Percentiles rank a stretch among this genome's conserved stretches.
Conservation (phyloP, 352 stramenopile genomes). For the Phytophthora foliorum region DNA sequence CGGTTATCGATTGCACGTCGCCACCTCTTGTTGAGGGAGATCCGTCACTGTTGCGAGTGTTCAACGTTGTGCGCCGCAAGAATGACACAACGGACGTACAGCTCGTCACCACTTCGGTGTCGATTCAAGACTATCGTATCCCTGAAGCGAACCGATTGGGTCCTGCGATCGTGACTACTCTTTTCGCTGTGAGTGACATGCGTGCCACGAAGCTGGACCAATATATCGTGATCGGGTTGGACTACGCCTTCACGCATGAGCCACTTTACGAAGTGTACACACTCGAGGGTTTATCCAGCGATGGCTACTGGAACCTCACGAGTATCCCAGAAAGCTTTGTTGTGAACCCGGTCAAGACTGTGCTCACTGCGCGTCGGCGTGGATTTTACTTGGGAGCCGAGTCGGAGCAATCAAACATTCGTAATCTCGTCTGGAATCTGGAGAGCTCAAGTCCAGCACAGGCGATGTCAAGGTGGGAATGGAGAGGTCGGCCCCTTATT, state of each 20-base stretch:
- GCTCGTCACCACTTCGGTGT: constrained; percentile 40
- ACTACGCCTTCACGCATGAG: constrained; percentile 46
- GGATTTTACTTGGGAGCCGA: constrained; percentile 52
- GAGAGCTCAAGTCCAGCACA: constrained; percentile 14
- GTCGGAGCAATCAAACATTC: constrained; percentile 57
- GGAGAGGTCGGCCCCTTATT: constrained; percentile 28
- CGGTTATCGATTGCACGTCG: constrained; percentile 56
- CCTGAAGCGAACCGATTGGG: constrained; percentile 38
- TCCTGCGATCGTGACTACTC: constrained; percentile 31
- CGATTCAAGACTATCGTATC: constrained; percentile 53
- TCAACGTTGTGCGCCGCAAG: constrained; percentile 52
- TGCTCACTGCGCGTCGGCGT: constrained; percentile 37
- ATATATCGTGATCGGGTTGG: constrained; percentile 36
- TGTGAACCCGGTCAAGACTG: constrained; percentile 33
- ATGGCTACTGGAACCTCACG: constrained; percentile 46
- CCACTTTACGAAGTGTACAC: constrained; percentile 43
- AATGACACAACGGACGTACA: constrained; percentile 30
- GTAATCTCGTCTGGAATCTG: constrained; percentile 45
- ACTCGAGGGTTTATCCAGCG: constrained; percentile 24
- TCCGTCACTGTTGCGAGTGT: constrained; percentile 39
- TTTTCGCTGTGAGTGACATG: constrained; percentile 50
- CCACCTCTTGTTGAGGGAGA: constrained; percentile 37
- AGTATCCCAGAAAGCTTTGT: constrained; percentile 29
- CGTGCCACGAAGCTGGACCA: constrained; percentile 24
- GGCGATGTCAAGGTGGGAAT: constrained; percentile 43